Base-by-base conservation (phyloP, 495 filamentous ascomycete species). In the Aspergillus baeticus region DNA sequence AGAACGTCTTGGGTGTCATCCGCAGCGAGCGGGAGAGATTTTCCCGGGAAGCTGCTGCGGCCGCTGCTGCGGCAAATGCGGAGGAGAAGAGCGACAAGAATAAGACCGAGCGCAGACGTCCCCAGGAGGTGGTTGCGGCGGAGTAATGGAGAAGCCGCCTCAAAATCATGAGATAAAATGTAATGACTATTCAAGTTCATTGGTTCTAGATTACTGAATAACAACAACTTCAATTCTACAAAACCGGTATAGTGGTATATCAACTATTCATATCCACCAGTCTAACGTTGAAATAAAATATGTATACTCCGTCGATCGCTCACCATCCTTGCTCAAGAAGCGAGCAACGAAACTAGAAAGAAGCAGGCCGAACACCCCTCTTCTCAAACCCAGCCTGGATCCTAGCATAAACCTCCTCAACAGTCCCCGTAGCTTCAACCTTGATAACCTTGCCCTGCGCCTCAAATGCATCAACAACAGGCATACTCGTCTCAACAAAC, bases 401-500 rank as follows among this genome's bases (percentile, higher is more conserved):
- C 39, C 79, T 70, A 57, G 73, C 69, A 74, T 92, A 96, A 29
- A 98, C 92, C 45, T 86, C 80, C 6, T 92, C 88, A 3, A 87
- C 84, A 17, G 69, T 60, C 20, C 80, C 79, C 26, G 82, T 85
- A 21, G 91, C 90, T 55, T 82, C 73, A 13, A 97, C 79, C 70
- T 83, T 85, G 57, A 94, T 84, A 20, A 98, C 92, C 71, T 87
- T 88, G 41, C 80, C 83, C 72, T 92, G 74, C 57, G 74, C 76
- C 74, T 87, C 86, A 72, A 88, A 98, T 63, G 87, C 83, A 58
- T 94, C 81, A 44, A 98, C 92, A 34, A 97, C 94, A 37, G 94
- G 94, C 91, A 98, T 96, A 69, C 89, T 95, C 3, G 91, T 96
- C 71, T 97, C 90, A 23, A 94, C 77, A 65, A 98, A 98, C 4